These are phyloP conservation scores for Pythium oligandrum DNA, from an alignment of 352 stramenopile species.

Conservation along the genomic window DNA sequence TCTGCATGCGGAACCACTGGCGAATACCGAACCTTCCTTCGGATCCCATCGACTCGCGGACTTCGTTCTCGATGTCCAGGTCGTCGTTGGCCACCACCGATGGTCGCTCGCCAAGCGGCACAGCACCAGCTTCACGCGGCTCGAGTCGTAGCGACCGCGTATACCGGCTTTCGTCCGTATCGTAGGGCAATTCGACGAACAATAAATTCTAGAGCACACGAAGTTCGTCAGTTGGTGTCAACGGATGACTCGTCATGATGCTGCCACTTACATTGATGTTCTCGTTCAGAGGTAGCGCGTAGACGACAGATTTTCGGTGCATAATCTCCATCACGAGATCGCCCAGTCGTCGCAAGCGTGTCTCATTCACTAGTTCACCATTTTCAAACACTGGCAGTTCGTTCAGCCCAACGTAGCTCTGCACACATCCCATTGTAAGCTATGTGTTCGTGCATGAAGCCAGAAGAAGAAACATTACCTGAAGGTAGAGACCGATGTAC, in stretches of 20 bases:
- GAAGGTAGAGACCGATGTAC: constrained; percentile 83
- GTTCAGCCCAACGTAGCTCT: constrained; percentile 77
- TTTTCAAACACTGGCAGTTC: constrained; percentile 75
- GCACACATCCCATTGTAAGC: not conserved
- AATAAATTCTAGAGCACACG: constrained; percentile 44
- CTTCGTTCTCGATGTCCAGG: constrained; percentile 74
- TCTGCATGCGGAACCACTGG: constrained; percentile 81
- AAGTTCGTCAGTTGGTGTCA: not conserved
- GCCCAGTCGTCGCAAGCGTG: constrained; percentile 63
- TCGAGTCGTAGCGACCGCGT: constrained; percentile 67
- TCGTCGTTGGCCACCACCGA: constrained; percentile 46
- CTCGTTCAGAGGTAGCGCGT: constrained; percentile 53
- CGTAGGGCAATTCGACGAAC: constrained; percentile 61
- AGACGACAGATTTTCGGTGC: constrained; percentile 61
- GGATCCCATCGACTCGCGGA: constrained; percentile 66
- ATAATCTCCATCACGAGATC: constrained; percentile 77
- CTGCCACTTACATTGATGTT: constrained; percentile 49
- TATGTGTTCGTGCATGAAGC: too few relatives aligned
- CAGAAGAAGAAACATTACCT: constrained; percentile 31
- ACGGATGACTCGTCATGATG: not conserved
- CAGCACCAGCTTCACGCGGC: constrained; percentile 60
- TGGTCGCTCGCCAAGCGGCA: constrained; percentile 49
- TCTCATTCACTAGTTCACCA: constrained; percentile 60
- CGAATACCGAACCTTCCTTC: constrained; percentile 76
- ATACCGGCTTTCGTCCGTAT: constrained; percentile 77